Percentiles rank a stretch among this genome's conserved stretches.
These are phyloP conservation scores for Albizia julibrissin DNA, from an alignment of 306 rosid genomes.

Conservation along the genomic window DNA sequence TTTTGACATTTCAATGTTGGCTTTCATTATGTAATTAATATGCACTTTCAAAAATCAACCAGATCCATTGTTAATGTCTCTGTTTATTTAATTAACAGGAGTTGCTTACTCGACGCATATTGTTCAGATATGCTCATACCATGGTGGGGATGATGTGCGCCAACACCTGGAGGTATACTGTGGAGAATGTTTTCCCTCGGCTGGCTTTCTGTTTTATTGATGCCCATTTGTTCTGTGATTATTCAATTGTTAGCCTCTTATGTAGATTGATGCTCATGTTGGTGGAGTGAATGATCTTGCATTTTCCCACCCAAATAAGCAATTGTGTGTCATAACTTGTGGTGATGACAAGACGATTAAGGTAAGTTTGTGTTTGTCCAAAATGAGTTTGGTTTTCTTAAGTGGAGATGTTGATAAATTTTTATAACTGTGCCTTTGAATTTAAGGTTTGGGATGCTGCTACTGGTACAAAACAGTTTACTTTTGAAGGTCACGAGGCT, in stretches of 20 bases:
- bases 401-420: slow-evolving; percentile 22
- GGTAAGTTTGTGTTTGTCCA: slow-evolving; percentile 54
- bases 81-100: slow-evolving; percentile 52
- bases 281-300: slow-evolving; percentile 99
- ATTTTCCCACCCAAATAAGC: slow-evolving; percentile 95
- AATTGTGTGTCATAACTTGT: slow-evolving; percentile 93
- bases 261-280: slow-evolving; percentile 92
- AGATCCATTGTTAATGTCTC: slow-evolving; percentile 13
- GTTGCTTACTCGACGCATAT: slow-evolving; percentile 95
- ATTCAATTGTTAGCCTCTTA: slow-evolving; percentile 30
- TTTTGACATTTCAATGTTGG: slow-evolving; percentile 27
- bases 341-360: slow-evolving; percentile 97
- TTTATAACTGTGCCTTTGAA: slow-evolving; percentile 39
- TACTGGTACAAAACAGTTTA: slow-evolving; percentile 72
- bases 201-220: slow-evolving; percentile 22
- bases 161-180: slow-evolving; percentile 80
- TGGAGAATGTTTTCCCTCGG: slow-evolving; percentile 16
- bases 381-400: slow-evolving; percentile 30
- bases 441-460: slow-evolving; percentile 96
- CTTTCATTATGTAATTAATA: slow-evolving; percentile 16
- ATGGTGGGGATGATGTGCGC: slow-evolving; percentile 67
- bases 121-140: slow-evolving; percentile 91
- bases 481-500: slow-evolving; percentile 97
- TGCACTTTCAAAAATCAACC: slow-evolving; percentile 17
- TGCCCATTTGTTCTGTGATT: slow-evolving; percentile 7